These are phyloP conservation scores for Malassezia equina DNA, from an alignment of 1,284 basidiomycete species.

Conservation along the genomic window DNA sequence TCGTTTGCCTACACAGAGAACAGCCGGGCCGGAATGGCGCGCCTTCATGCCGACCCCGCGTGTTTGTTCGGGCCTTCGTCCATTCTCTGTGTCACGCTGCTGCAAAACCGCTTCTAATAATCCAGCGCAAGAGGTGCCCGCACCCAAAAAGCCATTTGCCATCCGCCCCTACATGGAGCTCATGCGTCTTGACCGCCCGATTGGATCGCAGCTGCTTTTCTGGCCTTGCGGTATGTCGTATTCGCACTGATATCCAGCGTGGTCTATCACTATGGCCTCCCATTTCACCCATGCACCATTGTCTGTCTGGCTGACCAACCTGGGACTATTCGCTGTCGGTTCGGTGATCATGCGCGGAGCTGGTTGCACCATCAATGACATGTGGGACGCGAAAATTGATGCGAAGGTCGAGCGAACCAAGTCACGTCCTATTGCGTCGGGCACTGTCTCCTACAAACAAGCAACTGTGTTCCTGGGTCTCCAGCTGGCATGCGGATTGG, in stretches of 20 bases:
- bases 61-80: neutral
- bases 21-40: neutral
- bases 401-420: constrained; percentile 68
- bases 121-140: neutral
- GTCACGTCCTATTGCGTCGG: constrained; percentile 64
- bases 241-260: constrained; percentile 53
- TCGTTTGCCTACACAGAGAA: neutral
- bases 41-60: neutral
- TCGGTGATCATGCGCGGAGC: constrained; percentile 94
- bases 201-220: constrained; percentile 78
- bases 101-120: neutral
- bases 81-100: neutral
- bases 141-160: neutral
- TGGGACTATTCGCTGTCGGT: constrained; percentile 75
- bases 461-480: constrained; percentile 72
- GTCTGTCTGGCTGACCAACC: constrained; percentile 30
- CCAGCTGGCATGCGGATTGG: constrained; percentile 77
- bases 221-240: constrained; percentile 62
- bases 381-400: constrained; percentile 92
- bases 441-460: constrained; percentile 66
- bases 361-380: constrained; percentile 96
- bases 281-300: constrained; percentile 27
- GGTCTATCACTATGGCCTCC: constrained; percentile 43
- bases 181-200: constrained; percentile 85
- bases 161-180: constrained; percentile 68